These are phyloP conservation scores for Senecio squalidus DNA, from an alignment of 140 eudicot species.

Conservation along the genomic window DNA sequence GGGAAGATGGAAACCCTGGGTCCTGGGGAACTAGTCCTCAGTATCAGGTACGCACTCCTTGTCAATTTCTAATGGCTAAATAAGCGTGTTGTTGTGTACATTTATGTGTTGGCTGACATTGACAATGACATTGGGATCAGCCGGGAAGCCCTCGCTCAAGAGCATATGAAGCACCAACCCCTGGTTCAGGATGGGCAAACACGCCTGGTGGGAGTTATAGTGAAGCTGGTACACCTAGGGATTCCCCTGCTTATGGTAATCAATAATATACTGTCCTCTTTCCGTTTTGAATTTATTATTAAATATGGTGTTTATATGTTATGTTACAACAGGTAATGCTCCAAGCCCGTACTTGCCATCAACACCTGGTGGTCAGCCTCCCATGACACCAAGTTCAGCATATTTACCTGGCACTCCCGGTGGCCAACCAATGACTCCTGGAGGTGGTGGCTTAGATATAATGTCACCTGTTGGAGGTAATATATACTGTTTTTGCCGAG, in stretches of 20 bases:
- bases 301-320: background rate
- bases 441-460: slow-evolving; percentile 92
- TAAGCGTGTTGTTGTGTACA: too few relatives aligned
- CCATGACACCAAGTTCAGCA: slow-evolving; percentile 98
- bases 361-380: slow-evolving; percentile 96
- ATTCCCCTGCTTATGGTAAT: slow-evolving; percentile 72
- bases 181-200: slow-evolving; percentile 91
- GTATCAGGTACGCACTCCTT: slow-evolving; percentile 50
- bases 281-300: background rate
- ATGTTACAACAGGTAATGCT: slow-evolving; percentile 75
- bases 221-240: slow-evolving; percentile 97
- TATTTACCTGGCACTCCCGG: slow-evolving; percentile 97
- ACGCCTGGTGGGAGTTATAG: slow-evolving; percentile 75
- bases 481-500: background rate
- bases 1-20: slow-evolving; percentile 97
- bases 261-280: background rate
- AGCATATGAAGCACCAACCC: slow-evolving; percentile 97
- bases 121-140: slow-evolving; percentile 24
- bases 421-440: slow-evolving; percentile 99
- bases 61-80: background rate
- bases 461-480: slow-evolving; percentile 91
- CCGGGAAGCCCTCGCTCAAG: slow-evolving; percentile 94
- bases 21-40: slow-evolving; percentile 89
- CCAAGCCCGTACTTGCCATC: slow-evolving; percentile 98
- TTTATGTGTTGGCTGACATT: background rate